Percentiles rank a stretch among this genome's conserved stretches.
Evolutionary conservation across 495 filamentous ascomycete genomes (phyloP).

Genomic region (Tetracladium marchalianum): DNA sequence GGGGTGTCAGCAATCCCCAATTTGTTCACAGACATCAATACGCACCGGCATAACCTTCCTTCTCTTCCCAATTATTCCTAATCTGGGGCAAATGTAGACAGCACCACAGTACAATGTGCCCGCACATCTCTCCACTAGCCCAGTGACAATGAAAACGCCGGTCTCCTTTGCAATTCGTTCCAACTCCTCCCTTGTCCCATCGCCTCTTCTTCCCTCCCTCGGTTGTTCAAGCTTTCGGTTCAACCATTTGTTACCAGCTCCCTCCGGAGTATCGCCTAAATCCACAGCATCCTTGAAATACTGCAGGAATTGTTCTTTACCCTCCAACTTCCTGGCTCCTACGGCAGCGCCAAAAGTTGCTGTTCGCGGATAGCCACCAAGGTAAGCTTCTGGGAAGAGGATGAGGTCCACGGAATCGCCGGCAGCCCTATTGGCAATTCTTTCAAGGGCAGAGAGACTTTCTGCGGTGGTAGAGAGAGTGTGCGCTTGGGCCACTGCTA

Average conservation of each 20-base stretch:
- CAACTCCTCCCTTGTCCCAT: slow-evolving; percentile 75
- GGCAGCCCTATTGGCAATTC: slow-evolving; percentile 42
- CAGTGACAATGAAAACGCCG: slow-evolving; percentile 69
- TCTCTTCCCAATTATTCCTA: slow-evolving; percentile 63
- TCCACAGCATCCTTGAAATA: slow-evolving; percentile 78
- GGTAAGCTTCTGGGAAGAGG: slow-evolving; percentile 87
- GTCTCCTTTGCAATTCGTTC: slow-evolving; percentile 66
- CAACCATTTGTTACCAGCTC: slow-evolving; percentile 67
- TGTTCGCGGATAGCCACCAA: slow-evolving; percentile 89
- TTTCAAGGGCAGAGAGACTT: slow-evolving; percentile 57
- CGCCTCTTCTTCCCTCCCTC: slow-evolving; percentile 48
- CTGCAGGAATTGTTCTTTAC: slow-evolving; percentile 72
- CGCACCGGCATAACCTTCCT: slow-evolving; percentile 84
- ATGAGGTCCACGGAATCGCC: slow-evolving; percentile 57
- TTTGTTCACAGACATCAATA: slow-evolving; percentile 6
- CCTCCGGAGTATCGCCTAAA: slow-evolving; percentile 74
- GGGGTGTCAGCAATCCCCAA: background rate
- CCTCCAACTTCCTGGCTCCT: slow-evolving; percentile 54
- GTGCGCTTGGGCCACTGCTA: slow-evolving; percentile 70
- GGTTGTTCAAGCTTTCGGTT: slow-evolving; percentile 43
- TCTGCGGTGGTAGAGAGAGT: slow-evolving; percentile 52
- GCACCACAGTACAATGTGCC: slow-evolving; percentile 80
- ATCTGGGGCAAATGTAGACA: slow-evolving; percentile 68
- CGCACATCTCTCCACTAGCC: slow-evolving; percentile 68
- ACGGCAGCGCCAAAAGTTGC: slow-evolving; percentile 66